phyloP scores from a whole-genome alignment of 352 stramenopile genomes.

The Phytophthora podocarpi region DNA sequence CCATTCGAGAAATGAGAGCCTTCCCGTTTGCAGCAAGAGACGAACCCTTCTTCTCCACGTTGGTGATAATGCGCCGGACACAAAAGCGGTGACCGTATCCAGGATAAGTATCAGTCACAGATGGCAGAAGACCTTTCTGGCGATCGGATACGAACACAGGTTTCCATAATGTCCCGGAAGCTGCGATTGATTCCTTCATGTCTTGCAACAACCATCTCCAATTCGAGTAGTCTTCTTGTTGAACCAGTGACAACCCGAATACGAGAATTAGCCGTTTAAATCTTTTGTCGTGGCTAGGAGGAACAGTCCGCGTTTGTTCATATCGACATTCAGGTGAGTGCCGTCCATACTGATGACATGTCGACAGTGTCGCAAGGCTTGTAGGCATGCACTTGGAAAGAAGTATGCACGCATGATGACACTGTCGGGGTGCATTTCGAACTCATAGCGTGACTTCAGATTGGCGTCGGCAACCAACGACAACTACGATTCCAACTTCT shows the following conservation, averaged over 20 bases:
- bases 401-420: no score
- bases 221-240: not conserved
- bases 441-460: no score
- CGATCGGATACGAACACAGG: no score
- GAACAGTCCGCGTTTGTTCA: not conserved
- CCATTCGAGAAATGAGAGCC: not conserved
- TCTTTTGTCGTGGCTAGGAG: not conserved
- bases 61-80: not conserved
- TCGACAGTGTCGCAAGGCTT: not conserved
- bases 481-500: no score
- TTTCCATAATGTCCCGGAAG: no score
- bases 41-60: not conserved
- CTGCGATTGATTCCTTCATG: not conserved
- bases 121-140: not conserved
- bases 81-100: not conserved
- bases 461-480: no score
- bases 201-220: not conserved
- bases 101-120: not conserved
- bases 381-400: not conserved
- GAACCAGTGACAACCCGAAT: not conserved
- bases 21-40: not conserved
- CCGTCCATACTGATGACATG: not conserved
- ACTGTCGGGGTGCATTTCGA: no score
- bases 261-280: not conserved
- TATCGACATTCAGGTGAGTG: not conserved